These are phyloP conservation scores for Testicularia cyperi DNA, from an alignment of 1,284 basidiomycete species.

Conservation along the genomic window DNA sequence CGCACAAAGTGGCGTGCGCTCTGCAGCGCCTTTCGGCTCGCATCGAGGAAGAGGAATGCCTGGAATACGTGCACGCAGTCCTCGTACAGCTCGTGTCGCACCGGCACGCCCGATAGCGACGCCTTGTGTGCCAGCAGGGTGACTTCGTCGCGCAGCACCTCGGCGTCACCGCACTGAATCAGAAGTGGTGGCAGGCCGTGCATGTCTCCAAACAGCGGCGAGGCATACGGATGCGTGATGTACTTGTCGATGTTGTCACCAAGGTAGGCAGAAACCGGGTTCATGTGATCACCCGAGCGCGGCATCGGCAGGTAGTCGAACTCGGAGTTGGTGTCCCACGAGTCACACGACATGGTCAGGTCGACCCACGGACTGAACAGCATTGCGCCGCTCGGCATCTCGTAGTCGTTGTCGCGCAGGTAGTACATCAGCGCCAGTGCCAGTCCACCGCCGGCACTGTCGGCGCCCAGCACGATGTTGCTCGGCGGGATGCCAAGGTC, in stretches of 20 bases:
- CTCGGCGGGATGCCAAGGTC: constrained; percentile 82
- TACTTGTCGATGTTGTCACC: constrained; percentile 79
- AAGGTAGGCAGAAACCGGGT: constrained; percentile 89
- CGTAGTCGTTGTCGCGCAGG: constrained; percentile 64
- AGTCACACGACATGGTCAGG: constrained; percentile 91
- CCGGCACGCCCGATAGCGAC: constrained; percentile 78
- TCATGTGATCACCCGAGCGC: constrained; percentile 77
- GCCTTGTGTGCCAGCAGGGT: constrained; percentile 94
- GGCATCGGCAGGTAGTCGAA: constrained; percentile 62
- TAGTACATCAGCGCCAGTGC: constrained; percentile 86
- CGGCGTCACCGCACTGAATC: constrained; percentile 90
- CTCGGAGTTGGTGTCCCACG: constrained; percentile 88
- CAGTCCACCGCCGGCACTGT: constrained; percentile 90
- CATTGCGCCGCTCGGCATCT: constrained; percentile 56
- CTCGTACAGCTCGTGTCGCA: constrained; percentile 88
- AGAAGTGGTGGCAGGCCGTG: constrained; percentile 82
- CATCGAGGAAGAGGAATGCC: constrained; percentile 59
- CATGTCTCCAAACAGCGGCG: constrained; percentile 81
- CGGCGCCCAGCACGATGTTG: constrained; percentile 71
- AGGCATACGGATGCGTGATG: constrained; percentile 92
- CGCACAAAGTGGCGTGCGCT: constrained; percentile 58
- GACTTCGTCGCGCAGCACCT: constrained; percentile 88
- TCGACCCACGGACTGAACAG: constrained; percentile 64
- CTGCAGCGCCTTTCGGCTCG: constrained; percentile 59
- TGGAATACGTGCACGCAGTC: constrained; percentile 69